These are phyloP conservation scores for Xylaria telfairii DNA, from an alignment of 495 filamentous ascomycete genomes.

Conservation along the genomic window DNA sequence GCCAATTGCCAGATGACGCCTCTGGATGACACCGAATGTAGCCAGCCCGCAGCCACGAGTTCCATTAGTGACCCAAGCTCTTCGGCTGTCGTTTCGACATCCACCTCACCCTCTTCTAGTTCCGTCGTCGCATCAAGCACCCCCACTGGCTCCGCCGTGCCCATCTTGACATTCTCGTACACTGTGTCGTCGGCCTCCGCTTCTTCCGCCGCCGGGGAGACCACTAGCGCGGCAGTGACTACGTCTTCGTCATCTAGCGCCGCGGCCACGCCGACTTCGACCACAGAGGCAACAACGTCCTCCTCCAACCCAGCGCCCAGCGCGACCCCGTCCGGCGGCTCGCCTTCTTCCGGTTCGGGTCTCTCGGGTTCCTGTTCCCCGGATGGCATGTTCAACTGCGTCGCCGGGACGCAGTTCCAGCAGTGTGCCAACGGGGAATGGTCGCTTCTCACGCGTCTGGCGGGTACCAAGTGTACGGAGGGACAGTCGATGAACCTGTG, in stretches of 20 bases:
- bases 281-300: neutral
- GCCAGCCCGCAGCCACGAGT: neutral
- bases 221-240: neutral
- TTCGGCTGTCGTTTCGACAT: neutral
- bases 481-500: constrained; percentile 40
- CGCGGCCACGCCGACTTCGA: neutral
- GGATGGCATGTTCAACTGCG: constrained; percentile 44
- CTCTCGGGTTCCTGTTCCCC: constrained; percentile 37
- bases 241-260: neutral
- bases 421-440: constrained; percentile 41
- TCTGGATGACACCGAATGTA: neutral
- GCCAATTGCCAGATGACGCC: constrained; percentile 67
- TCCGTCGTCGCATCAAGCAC: neutral
- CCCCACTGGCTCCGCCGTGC: neutral
- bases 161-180: neutral
- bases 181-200: neutral
- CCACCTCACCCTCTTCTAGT: neutral
- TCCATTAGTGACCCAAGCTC: neutral
- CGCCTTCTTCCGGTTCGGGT: constrained; percentile 10
- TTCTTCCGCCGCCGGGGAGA: neutral
- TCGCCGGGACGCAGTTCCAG: constrained; percentile 40
- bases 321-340: constrained; percentile 3
- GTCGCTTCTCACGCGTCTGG: constrained; percentile 34
- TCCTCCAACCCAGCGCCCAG: neutral
- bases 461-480: constrained; percentile 31